These are phyloP conservation scores for Didymella keratinophila DNA, from an alignment of 2,329 filamentous ascomycete genomes.

Conservation along the genomic window DNA sequence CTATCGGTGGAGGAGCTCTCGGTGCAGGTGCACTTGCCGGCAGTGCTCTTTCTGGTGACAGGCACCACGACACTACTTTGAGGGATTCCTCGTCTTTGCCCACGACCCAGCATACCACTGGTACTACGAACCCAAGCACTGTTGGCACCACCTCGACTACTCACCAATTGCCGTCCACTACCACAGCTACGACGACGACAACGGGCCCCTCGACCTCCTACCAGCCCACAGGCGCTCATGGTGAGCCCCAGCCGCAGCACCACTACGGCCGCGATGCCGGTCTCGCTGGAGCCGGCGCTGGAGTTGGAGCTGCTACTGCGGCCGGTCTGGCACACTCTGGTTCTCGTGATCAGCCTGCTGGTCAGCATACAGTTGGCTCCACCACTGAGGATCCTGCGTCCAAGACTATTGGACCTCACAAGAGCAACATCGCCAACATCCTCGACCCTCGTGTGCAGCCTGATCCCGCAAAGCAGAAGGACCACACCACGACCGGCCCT, in stretches of 20 bases:
- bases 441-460: conserved; percentile 43
- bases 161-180: conserved; percentile 5
- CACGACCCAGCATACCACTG: conserved; percentile 15
- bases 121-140: conserved; percentile 9
- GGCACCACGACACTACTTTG: conserved; percentile 1
- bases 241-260: conserved; percentile 8
- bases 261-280: conserved; percentile 37
- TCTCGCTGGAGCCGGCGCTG: conserved; percentile 16
- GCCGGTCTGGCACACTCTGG: conserved; percentile 24
- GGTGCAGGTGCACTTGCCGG: conserved; percentile 40
- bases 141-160: conserved; percentile 7
- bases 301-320: conserved; percentile 17
- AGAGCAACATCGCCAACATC: conserved; percentile 44
- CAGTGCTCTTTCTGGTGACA: conserved; percentile 31
- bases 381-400: conserved; percentile 37
- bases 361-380: conserved; percentile 31
- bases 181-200: neutral
- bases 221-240: neutral
- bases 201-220: neutral
- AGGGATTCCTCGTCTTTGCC: conserved; percentile 6
- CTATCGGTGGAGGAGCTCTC: conserved; percentile 40
- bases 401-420: conserved; percentile 41
- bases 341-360: conserved; percentile 26
- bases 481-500: conserved; percentile 35
- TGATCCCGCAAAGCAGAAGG: conserved; percentile 41